A percentile compares a stretch with the other conserved stretches of the same genome.
phyloP scores from a whole-genome alignment of 2,329 filamentous ascomycete species.

The Cercospora beticola region DNA sequence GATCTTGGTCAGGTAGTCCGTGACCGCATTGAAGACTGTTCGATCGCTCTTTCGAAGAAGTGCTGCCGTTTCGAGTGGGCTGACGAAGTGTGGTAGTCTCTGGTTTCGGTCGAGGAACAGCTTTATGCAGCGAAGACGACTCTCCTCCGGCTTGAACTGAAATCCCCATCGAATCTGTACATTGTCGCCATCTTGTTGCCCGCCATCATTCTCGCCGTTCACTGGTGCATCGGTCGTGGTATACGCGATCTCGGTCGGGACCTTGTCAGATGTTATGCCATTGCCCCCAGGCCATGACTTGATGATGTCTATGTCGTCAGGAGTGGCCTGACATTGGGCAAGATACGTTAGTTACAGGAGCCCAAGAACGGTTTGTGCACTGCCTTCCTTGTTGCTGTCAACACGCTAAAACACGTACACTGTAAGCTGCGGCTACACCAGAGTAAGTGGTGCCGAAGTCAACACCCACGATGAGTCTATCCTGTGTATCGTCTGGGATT shows the following conservation, averaged over 20 bases:
- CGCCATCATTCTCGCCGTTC: neutral
- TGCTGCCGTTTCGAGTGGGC: constrained; percentile 71
- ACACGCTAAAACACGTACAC: constrained; percentile 15
- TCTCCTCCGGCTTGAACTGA: constrained; percentile 75
- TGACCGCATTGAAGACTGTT: constrained; percentile 65
- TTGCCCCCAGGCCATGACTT: constrained; percentile 82
- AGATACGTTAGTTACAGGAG: neutral
- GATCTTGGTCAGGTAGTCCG: constrained; percentile 75
- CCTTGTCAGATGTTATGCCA: constrained; percentile 84
- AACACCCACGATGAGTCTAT: constrained; percentile 72
- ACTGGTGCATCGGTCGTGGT: constrained; percentile 47
- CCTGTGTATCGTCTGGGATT: constrained; percentile 35
- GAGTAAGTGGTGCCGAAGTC: constrained; percentile 86
- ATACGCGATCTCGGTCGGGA: constrained; percentile 72
- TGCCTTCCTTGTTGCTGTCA: neutral
- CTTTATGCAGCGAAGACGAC: constrained; percentile 77
- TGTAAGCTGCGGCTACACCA: constrained; percentile 56
- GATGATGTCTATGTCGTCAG: constrained; percentile 79
- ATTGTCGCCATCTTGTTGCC: constrained; percentile 6
- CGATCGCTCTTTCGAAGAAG: constrained; percentile 73
- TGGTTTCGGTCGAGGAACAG: constrained; percentile 78
- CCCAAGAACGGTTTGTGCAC: neutral
- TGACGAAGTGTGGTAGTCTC: constrained; percentile 78
- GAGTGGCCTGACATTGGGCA: constrained; percentile 46
- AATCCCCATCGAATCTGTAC: constrained; percentile 69